Base-by-base conservation (phyloP, 306 rosid genomes). In the Trichosanthes cucumerina region DNA sequence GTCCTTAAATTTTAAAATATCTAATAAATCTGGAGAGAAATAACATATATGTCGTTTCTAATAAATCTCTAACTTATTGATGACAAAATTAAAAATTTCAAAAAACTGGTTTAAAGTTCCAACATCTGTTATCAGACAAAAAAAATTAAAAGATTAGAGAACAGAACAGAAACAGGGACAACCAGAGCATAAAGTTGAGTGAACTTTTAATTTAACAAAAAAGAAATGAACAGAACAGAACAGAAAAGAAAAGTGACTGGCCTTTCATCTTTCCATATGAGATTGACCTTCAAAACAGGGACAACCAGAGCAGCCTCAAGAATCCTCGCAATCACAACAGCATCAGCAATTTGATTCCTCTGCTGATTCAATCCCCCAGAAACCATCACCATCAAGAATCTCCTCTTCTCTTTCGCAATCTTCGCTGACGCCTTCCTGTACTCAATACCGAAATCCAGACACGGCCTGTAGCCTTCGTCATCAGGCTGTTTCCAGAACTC, bases 291-390 rank as follows among this genome's bases (percentile, higher is more conserved):
- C 86, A 89, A 86, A 62, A 81, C 71, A 23, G 89, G 90, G 18
- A 89, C 75, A 44, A 89, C 87, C 80, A 89, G 24, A 8, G 90
- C 83, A 34, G 90, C 88, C 60, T 83, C 85, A 59, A 89, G 92
- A 83, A 89, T 79, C 52, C 90, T 81, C 0, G 92, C 92, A 38
- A 89, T 81, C 8, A 86, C 90, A 65, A 89, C 90, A 10, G 90
- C 92, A 54, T 89, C 92, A 36, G 84, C 84, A 76, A 86, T 88
- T 79, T 86, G 88, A 65, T 88, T 88, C 57, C 88, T 88, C 84
- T 86, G 92, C 82, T 88, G 92, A 66, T 88, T 88, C 57, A 88
- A 26, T 31, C 92, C 92, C 9, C 92, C 92, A 0, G 90, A 81
- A 33, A 83, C 90, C 81, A 85, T 87, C 79, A 86, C 90, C 81